Conservation (phyloP, 768 basidiomycete genomes). For the Hypsizygus marmoreus region DNA sequence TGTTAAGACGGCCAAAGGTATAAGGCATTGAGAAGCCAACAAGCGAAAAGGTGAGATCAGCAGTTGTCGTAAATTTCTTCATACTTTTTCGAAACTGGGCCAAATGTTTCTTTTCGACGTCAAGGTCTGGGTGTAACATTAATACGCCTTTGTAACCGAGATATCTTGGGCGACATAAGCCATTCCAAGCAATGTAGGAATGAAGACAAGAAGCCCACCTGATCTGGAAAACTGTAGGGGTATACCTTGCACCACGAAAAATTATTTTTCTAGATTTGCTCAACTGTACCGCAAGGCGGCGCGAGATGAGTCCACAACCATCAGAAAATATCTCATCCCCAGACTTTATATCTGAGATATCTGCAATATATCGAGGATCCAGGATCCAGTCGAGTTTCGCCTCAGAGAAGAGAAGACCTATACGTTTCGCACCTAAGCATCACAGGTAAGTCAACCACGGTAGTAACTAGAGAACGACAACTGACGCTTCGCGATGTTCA, state of each 20-base stretch:
- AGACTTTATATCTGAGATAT: conserved; percentile 60
- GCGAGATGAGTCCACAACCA: conserved; percentile 67
- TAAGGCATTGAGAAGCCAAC: conserved; percentile 66
- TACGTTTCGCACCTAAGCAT: conserved; percentile 62
- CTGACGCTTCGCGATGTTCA: conserved; percentile 65
- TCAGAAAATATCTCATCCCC: conserved; percentile 66
- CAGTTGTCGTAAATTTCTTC: conserved; percentile 64
- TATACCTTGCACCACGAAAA: conserved; percentile 57
- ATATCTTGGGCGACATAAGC: conserved; percentile 47
- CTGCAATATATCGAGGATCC: conserved; percentile 47
- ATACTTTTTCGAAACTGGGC: conserved; percentile 68
- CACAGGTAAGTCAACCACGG: not conserved
- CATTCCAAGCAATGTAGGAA: not conserved
- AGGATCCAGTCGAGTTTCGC: conserved; percentile 60
- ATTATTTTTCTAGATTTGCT: conserved; percentile 56
- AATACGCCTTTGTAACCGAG: conserved; percentile 74
- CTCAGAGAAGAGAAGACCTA: conserved; percentile 66
- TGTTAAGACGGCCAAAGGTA: conserved; percentile 66
- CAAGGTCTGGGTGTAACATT: conserved; percentile 65
- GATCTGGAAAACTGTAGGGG: conserved; percentile 64
- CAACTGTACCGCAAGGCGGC: conserved; percentile 49
- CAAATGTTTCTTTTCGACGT: conserved; percentile 43
- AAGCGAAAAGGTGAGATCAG: conserved; percentile 64
- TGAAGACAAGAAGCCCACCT: conserved; percentile 36
- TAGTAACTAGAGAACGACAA: conserved; percentile 3